phyloP scores from a whole-genome alignment of 805 yeast species.

The Pichia exigua region DNA sequence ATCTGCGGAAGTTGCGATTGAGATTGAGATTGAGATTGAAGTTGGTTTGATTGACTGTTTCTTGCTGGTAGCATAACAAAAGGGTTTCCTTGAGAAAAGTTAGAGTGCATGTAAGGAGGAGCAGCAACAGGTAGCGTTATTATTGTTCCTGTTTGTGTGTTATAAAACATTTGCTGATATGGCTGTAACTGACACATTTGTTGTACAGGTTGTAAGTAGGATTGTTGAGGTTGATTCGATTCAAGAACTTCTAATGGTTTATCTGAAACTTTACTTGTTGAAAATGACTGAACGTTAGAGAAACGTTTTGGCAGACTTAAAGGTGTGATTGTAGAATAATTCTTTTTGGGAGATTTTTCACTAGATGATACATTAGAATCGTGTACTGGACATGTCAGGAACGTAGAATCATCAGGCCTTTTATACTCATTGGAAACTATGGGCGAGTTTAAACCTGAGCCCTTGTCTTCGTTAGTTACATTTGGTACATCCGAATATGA shows the following conservation, averaged over 20 bases:
- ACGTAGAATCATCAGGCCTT: background rate
- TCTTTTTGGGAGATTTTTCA: background rate
- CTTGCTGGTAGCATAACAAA: background rate
- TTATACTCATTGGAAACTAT: background rate
- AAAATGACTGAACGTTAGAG: background rate
- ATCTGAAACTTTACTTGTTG: background rate
- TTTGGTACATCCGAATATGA: background rate
- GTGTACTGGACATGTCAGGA: background rate
- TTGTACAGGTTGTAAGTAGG: background rate
- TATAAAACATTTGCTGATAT: constrained; percentile 4
- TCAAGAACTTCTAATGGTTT: background rate
- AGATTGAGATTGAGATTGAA: background rate
- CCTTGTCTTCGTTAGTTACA: background rate
- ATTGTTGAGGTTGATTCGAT: background rate
- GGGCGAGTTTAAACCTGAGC: background rate
- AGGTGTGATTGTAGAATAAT: background rate
- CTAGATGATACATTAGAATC: background rate
- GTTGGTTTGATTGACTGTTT: background rate
- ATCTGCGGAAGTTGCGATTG: background rate
- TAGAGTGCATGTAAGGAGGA: background rate
- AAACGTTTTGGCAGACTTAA: constrained; percentile 2
- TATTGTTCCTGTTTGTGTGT: constrained; percentile 2
- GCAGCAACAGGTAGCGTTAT: constrained; percentile 5
- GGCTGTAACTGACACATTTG: background rate
- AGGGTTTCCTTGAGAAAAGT: background rate